A percentile compares a stretch with the other conserved stretches of the same genome.
phyloP scores from a whole-genome alignment of 371 early-diverging fungal genomes.

The Parasitella parasitica region DNA sequence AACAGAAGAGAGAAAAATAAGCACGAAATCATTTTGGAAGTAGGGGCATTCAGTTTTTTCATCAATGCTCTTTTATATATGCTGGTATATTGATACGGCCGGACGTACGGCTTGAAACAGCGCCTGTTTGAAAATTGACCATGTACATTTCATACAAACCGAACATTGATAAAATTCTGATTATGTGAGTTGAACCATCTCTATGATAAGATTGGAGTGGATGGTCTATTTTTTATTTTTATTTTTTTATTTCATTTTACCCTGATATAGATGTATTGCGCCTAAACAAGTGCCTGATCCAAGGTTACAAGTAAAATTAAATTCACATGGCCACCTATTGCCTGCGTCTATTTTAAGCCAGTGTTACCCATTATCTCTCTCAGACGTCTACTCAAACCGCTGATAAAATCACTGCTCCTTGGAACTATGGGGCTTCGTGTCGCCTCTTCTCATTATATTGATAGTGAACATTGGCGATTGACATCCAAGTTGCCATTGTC shows the following conservation, averaged over 20 bases:
- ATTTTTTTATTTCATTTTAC: background rate
- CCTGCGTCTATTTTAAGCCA: background rate
- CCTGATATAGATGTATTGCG: too few species aligned
- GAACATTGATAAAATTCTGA: too few species aligned
- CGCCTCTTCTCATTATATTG: too few species aligned
- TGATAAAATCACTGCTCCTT: conserved; percentile 57
- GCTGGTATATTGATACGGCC: background rate
- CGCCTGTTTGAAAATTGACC: background rate
- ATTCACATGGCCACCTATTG: background rate
- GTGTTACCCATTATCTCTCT: background rate
- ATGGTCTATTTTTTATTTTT: background rate
- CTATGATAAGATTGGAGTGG: too few species aligned
- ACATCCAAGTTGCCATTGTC: conserved; percentile 68
- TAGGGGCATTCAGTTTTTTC: background rate
- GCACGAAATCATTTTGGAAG: background rate
- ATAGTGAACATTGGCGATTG: too few species aligned
- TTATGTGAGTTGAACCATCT: conserved; percentile 13
- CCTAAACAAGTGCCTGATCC: too few species aligned
- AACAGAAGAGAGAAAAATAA: background rate
- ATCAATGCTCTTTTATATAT: background rate
- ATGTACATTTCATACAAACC: background rate
- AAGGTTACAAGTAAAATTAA: background rate
- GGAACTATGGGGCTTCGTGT: conserved; percentile 66
- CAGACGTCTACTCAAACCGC: conserved; percentile 36
- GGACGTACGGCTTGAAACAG: background rate